Evolutionary conservation across 768 basidiomycete species (phyloP).

Genomic region (Leccinum rimulosum): DNA sequence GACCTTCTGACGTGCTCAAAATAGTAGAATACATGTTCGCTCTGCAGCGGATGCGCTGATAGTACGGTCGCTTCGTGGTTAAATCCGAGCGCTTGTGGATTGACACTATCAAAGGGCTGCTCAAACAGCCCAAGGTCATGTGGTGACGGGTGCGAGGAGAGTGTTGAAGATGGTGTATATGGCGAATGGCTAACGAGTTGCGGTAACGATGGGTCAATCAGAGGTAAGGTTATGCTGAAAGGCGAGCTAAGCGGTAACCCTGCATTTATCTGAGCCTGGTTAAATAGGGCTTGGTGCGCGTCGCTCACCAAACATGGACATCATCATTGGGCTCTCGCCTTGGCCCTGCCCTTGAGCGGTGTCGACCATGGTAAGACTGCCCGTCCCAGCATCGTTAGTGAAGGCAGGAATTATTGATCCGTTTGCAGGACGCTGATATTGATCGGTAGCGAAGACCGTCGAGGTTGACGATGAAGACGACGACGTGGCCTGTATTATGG

Average conservation of each 20-base stretch:
- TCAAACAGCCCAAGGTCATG: slow-evolving; percentile 33
- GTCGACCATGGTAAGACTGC: slow-evolving; percentile 23
- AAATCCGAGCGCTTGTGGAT: slow-evolving; percentile 31
- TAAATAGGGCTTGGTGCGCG: background rate
- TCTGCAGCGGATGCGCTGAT: slow-evolving; percentile 44
- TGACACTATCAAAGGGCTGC: slow-evolving; percentile 34
- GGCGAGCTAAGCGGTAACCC: slow-evolving; percentile 32
- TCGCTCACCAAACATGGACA: slow-evolving; percentile 30
- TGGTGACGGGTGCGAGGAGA: slow-evolving; percentile 35
- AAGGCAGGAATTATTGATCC: slow-evolving; percentile 21
- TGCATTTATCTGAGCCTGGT: slow-evolving; percentile 15
- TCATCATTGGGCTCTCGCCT: slow-evolving; percentile 25
- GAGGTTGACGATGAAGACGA: slow-evolving; percentile 25
- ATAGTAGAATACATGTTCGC: slow-evolving; percentile 68
- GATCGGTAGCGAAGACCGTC: slow-evolving; percentile 34
- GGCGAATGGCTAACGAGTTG: slow-evolving; percentile 31
- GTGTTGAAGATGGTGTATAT: slow-evolving; percentile 33
- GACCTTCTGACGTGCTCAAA: slow-evolving; percentile 68
- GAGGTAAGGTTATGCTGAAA: slow-evolving; percentile 25
- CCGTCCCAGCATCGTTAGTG: slow-evolving; percentile 21
- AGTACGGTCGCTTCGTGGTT: slow-evolving; percentile 23
- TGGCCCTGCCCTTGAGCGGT: slow-evolving; percentile 12
- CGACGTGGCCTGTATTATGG: slow-evolving; percentile 40
- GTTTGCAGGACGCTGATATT: slow-evolving; percentile 24
- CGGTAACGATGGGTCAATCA: slow-evolving; percentile 29